These are phyloP conservation scores for Pseudocercospora vitis DNA, from an alignment of 2,329 filamentous ascomycete genomes.

Conservation along the genomic window DNA sequence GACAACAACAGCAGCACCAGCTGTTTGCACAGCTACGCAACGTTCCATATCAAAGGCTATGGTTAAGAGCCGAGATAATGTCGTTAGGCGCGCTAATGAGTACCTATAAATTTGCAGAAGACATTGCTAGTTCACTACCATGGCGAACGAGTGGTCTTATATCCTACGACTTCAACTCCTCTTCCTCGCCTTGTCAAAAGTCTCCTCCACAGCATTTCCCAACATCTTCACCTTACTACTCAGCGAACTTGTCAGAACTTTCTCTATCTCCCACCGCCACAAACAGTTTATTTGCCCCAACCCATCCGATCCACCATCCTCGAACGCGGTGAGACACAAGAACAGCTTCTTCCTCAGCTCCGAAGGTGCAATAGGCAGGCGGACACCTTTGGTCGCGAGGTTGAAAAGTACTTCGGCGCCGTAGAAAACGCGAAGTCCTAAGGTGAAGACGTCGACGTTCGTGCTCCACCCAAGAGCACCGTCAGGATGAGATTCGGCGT, in stretches of 20 bases:
- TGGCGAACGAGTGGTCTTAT: no score
- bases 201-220: background rate
- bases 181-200: background rate
- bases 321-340: constrained; percentile 30
- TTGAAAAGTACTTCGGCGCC: constrained; percentile 42
- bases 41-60: no score
- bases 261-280: constrained; percentile 41
- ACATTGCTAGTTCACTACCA: no score
- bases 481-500: constrained; percentile 49
- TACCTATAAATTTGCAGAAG: no score
- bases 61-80: no score
- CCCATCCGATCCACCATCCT: background rate
- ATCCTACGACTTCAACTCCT: background rate
- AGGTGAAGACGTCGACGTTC: constrained; percentile 65
- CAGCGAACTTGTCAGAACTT: constrained; percentile 33
- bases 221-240: constrained; percentile 18
- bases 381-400: constrained; percentile 25
- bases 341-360: constrained; percentile 35
- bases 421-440: constrained; percentile 52
- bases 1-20: no score
- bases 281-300: constrained; percentile 36
- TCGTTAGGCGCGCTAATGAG: no score
- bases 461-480: constrained; percentile 69
- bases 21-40: no score
- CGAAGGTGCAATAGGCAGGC: constrained; percentile 25